Evolutionary conservation across 805 yeast genomes (phyloP).

Genomic region (Osmozyma mogii): DNA sequence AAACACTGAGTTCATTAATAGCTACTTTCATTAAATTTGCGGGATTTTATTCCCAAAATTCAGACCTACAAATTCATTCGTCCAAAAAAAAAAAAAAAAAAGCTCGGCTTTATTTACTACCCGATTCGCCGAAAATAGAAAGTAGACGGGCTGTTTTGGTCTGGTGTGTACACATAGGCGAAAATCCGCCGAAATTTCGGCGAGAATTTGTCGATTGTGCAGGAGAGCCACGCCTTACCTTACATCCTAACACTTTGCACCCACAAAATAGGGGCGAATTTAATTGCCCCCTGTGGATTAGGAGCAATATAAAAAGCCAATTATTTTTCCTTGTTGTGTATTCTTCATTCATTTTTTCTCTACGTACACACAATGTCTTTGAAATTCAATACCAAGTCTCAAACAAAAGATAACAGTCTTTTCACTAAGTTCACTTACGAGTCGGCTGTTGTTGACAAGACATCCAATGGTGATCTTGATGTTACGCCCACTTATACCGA

Average conservation of each 20-base stretch:
- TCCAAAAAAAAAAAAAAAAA: too few relatives aligned
- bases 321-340: background rate
- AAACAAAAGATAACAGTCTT: constrained; percentile 42
- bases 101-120: too few relatives aligned
- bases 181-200: constrained; percentile 15
- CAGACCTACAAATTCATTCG: too few relatives aligned
- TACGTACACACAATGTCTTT: constrained; percentile 9
- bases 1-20: too few relatives aligned
- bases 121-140: too few relatives aligned
- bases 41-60: too few relatives aligned
- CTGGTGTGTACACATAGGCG: too few relatives aligned
- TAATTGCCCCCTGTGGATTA: background rate
- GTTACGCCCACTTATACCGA: constrained; percentile 69
- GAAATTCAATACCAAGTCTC: constrained; percentile 29
- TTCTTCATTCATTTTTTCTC: background rate
- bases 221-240: too few relatives aligned
- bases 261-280: background rate
- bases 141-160: too few relatives aligned
- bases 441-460: constrained; percentile 61
- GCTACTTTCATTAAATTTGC: too few relatives aligned
- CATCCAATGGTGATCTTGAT: constrained; percentile 41
- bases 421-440: constrained; percentile 62
- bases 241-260: background rate
- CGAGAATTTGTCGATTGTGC: constrained; percentile 7
- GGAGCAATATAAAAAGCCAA: background rate